Conservation (phyloP, 2,329 filamentous ascomycete genomes). For the Sclerotiophoma versabilis region DNA sequence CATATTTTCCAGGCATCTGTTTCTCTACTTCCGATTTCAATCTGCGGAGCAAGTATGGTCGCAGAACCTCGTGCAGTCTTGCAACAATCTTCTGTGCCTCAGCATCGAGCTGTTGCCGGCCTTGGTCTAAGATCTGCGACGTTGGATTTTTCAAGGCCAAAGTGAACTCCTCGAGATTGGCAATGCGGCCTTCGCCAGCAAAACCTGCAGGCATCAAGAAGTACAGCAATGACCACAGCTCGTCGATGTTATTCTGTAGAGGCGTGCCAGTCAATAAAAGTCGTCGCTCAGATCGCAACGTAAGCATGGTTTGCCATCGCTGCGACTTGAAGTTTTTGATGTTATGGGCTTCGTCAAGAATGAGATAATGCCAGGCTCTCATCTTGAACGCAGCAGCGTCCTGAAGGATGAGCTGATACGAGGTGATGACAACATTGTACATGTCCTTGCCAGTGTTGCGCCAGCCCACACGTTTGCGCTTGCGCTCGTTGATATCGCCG, state of each 20-base stretch:
- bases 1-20: constrained; percentile 98
- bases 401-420: constrained; percentile 93
- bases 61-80: constrained; percentile 91
- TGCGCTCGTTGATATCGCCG: constrained; percentile 89
- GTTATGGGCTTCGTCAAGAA: constrained; percentile 97
- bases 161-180: constrained; percentile 93
- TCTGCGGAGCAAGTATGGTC: constrained; percentile 88
- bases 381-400: constrained; percentile 94
- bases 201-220: constrained; percentile 92
- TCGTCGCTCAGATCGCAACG: constrained; percentile 87
- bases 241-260: constrained; percentile 94
- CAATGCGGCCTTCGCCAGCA: constrained; percentile 86
- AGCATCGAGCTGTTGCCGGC: constrained; percentile 90
- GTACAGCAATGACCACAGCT: constrained; percentile 95
- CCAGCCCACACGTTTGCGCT: constrained; percentile 90
- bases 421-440: constrained; percentile 98
- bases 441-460: constrained; percentile 76
- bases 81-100: constrained; percentile 90
- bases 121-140: constrained; percentile 94
- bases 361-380: constrained; percentile 95
- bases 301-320: constrained; percentile 92
- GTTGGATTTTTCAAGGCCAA: constrained; percentile 96
- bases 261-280: constrained; percentile 93
- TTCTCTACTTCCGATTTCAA: constrained; percentile 98
- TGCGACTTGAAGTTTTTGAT: constrained; percentile 99